A percentile compares a stretch with the other conserved stretches of the same genome.
Evolutionary conservation across 2,329 filamentous ascomycete species (phyloP).

Genomic region (Pseudogymnoascus sp.): DNA sequence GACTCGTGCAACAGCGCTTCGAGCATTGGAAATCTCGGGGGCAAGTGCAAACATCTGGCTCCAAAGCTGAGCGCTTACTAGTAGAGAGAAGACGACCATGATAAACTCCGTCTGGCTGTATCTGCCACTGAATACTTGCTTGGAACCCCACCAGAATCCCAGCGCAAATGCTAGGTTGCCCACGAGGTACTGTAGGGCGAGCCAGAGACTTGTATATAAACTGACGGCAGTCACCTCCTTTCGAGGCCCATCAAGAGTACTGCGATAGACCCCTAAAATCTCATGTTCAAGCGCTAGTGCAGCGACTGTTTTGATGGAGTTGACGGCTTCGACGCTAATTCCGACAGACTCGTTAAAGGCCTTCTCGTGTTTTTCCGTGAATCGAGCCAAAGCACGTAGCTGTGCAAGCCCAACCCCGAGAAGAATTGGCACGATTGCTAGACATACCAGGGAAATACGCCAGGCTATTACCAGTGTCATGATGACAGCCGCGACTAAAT

Average conservation of each 20-base stretch:
- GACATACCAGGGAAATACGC: conserved; percentile 65
- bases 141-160: conserved; percentile 51
- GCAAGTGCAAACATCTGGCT: conserved; percentile 1
- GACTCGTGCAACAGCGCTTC: conserved; percentile 48
- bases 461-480: conserved; percentile 63
- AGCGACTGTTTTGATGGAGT: conserved; percentile 50
- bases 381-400: conserved; percentile 52
- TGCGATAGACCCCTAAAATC: conserved; percentile 40
- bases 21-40: conserved; percentile 42
- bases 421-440: conserved; percentile 59
- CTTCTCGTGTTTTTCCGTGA: conserved; percentile 54
- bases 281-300: conserved; percentile 49
- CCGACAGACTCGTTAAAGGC: conserved; percentile 56
- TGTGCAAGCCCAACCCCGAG: conserved; percentile 63
- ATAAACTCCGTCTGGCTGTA: conserved; percentile 39
- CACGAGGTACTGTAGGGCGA: conserved; percentile 44
- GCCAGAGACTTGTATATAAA: conserved; percentile 38
- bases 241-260: conserved; percentile 37
- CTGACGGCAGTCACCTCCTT: conserved; percentile 36
- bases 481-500: conserved; percentile 59
- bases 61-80: conserved; percentile 48
- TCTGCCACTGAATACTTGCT: conserved; percentile 45
- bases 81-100: conserved; percentile 33
- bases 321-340: conserved; percentile 52
- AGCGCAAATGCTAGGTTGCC: conserved; percentile 48